Base-by-base conservation (phyloP, 2,329 filamentous ascomycete genomes). In the Ramichloridium luteum region DNA sequence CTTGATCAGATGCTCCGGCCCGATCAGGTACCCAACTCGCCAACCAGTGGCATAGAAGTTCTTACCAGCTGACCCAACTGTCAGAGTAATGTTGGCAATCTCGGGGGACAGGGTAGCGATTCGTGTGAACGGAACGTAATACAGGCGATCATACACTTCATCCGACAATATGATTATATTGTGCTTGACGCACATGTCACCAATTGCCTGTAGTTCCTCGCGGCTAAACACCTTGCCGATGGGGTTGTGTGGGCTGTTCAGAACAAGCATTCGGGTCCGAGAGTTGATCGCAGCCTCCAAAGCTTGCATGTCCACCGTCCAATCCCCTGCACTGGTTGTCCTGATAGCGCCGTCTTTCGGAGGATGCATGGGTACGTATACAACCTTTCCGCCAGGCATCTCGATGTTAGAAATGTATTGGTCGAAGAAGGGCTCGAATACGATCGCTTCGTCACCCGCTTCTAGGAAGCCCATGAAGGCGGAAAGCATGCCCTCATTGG, bases 351-450 rank as follows among this genome's bases (percentile, higher is more conserved):
- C 90, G 27, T 84, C 76, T 41, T 72, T 68, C 6, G 90, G 90
- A 16, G 90, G 88, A 40, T 90, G 81, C 54, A 98, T 67, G n/a
- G 90, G 86, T 14, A 96, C 88, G 54, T 94, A 96, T 46, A 88
- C 79, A 42, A 96, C 83, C 54, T 79, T 92, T 45, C 90, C 90
- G 31, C 90, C 90, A 1, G 90, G 77, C 86, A 98, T 96, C 59
- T 94, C 82, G 43, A 98, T 96, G 60, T 98, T 98, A 65, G 79
- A 85, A 45, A 98, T 93, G 57, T 96, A 93, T 76, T 98, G 90
- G 60, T 98, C 90, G 55, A 96, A 98, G 62, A 94, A 98, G 8
- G 90, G 90, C 63, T 98, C 90, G 55, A 98, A 94, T 35, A 98
- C 72, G 45, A 98, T 94, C 44, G 94, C 90, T 58, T 98, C 90